Percentiles rank a stretch among this genome's conserved stretches.
phyloP scores from a whole-genome alignment of 2,329 filamentous ascomycete species.

The Pyricularia sp. region DNA sequence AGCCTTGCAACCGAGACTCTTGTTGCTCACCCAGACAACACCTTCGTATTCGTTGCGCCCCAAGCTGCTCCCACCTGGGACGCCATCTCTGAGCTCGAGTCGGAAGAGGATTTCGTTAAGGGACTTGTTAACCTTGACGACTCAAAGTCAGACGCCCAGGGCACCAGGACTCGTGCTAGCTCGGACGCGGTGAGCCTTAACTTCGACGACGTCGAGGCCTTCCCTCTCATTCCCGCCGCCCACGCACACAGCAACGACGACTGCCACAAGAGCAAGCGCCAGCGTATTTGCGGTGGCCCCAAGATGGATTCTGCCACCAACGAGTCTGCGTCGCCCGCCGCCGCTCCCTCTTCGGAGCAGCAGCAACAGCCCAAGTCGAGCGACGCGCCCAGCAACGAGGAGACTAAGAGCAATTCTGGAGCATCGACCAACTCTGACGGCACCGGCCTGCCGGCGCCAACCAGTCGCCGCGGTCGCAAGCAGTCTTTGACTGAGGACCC shows the following conservation, averaged over 20 bases:
- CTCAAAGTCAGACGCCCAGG: constrained; percentile 28
- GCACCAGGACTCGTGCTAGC: constrained; percentile 62
- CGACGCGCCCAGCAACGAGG: constrained; percentile 17
- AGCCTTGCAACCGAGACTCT: constrained; percentile 48
- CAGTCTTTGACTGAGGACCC: constrained; percentile 96
- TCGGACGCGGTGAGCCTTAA: constrained; percentile 60
- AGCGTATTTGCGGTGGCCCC: constrained; percentile 37
- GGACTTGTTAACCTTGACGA: constrained; percentile 59
- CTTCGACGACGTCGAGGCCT: constrained; percentile 67
- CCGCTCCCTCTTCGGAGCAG: constrained; percentile 13
- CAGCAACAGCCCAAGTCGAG: constrained; percentile 11
- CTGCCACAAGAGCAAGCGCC: constrained; percentile 45
- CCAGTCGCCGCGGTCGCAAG: constrained; percentile 92
- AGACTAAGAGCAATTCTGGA: constrained; percentile 22
- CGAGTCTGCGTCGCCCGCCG: constrained; percentile 21
- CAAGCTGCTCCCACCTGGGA: constrained; percentile 67
- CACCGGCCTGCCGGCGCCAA: constrained; percentile 42
- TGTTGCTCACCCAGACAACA: constrained; percentile 27
- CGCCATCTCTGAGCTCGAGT: constrained; percentile 81
- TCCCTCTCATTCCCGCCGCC: constrained; percentile 56
- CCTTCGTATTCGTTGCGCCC: constrained; percentile 40
- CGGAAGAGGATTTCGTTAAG: constrained; percentile 77
- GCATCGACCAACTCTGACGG: constrained; percentile 22
- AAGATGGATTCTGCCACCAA: constrained; percentile 27
- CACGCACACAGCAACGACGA: constrained; percentile 43